Base-by-base conservation (phyloP, 2,329 filamentous ascomycete species). In the Meredithiella fracta region DNA sequence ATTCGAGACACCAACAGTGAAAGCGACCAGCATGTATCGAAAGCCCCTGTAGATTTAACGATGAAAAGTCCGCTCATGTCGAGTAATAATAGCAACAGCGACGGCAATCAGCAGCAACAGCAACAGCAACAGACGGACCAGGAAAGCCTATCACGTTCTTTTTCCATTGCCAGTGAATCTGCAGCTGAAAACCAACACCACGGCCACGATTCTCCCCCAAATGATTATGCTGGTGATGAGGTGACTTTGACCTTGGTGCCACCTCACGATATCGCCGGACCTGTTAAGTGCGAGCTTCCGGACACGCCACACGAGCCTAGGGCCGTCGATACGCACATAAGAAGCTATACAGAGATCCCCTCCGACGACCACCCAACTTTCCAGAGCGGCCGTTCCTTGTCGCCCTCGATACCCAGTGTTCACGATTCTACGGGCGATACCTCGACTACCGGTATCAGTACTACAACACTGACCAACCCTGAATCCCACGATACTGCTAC, bases 271-370 rank as follows among this genome's bases (percentile, higher is more conserved):
- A 49, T 20, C 44, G 11, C 11, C 44, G 23, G 44, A 49, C 11
- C 44, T 25, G 15, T 11, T 25, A 14, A 14, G 15, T n/a, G 6
- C 25, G 11, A n/a, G 44, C 23, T 49, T 49, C 44, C 11, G 15
- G 20, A 49, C 23, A 14, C 44, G 4, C 9, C 22, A 25, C 44
- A 23, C n/a, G 31, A 52, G 17, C 50, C 50, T 15, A 17, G 20
- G 37, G 50, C 50, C 17, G 25, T 52, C 25, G 34, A 52, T 38
- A 29, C 50, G 17, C 20, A 38, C 23, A 20, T 31, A 17, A 38
- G 22, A 23, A 52, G 50, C 11, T 52, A 38, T 52, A 52, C 50
- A 15, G 50, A 52, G 15, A 52, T 52, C n/a, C 50, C 50, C n/a
- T 38, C 50, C 8, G 50, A 52, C 29, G 34, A 37, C 22, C 34